Evolutionary conservation across 2,329 filamentous ascomycete genomes (phyloP).

Genomic region (Tolypocladium guangdongense): DNA sequence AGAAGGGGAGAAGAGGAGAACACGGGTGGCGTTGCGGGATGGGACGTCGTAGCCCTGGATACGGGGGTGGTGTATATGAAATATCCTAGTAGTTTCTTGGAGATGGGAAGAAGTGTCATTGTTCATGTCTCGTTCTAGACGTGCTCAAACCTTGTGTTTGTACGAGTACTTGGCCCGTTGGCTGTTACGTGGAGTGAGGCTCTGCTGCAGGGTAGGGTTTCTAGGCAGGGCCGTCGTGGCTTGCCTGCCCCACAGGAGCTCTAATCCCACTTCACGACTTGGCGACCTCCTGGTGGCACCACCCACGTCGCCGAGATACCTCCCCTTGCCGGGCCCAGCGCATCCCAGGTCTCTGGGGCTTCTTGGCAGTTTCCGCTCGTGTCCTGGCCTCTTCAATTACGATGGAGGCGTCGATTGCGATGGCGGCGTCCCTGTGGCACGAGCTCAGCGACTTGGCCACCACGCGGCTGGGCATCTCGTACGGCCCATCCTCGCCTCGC

Average conservation of each 20-base stretch:
- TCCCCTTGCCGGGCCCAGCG: background rate
- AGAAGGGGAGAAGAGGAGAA: background rate
- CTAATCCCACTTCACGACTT: background rate
- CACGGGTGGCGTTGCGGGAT: background rate
- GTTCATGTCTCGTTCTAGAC: background rate
- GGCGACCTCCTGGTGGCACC: background rate
- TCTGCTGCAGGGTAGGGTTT: background rate
- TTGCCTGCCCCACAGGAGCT: constrained; percentile 1
- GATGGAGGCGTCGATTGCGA: background rate
- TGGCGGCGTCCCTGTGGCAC: constrained; percentile 5
- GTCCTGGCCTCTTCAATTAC: background rate
- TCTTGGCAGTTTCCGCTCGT: background rate
- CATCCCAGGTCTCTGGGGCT: background rate
- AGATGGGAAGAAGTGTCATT: constrained; percentile 8
- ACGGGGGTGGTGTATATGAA: constrained; percentile 2
- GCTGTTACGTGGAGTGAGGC: background rate
- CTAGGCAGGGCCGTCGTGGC: background rate
- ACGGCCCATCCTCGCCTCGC: background rate
- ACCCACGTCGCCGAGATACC: background rate
- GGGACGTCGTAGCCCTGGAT: background rate
- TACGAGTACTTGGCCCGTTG: background rate
- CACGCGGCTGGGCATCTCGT: constrained; percentile 5
- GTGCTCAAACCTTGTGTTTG: background rate
- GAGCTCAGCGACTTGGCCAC: constrained; percentile 1
- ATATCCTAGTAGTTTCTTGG: constrained; percentile 2